Evolutionary conservation across 2,329 filamentous ascomycete species (phyloP).

Genomic region (Mycosphaerelloides madeirae): DNA sequence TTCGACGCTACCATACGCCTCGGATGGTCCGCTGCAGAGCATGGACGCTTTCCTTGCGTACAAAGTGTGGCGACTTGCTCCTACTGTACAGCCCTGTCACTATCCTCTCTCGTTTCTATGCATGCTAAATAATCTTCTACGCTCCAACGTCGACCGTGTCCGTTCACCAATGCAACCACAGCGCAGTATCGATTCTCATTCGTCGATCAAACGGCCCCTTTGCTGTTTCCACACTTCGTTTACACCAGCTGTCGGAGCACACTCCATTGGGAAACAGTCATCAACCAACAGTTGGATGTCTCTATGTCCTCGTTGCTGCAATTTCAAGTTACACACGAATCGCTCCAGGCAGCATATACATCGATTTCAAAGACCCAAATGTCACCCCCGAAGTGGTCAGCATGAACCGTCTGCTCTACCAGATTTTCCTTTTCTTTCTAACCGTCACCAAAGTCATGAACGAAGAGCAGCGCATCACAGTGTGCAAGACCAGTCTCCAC

Average conservation of each 20-base stretch:
- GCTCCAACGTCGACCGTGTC: too few species aligned
- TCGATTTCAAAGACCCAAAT: slow-evolving; percentile 3
- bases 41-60: not conserved
- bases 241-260: not conserved
- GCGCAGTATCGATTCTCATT: not conserved
- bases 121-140: slow-evolving; percentile 1
- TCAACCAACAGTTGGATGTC: not conserved
- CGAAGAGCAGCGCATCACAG: slow-evolving; percentile 27
- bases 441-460: slow-evolving; percentile 18
- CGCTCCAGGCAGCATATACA: not conserved
- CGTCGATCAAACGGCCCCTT: slow-evolving; percentile 1
- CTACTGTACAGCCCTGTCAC: not conserved
- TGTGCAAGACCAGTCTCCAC: slow-evolving; percentile 29
- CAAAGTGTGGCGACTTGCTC: slow-evolving; percentile 1
- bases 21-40: slow-evolving; percentile 3
- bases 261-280: not conserved
- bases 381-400: slow-evolving; percentile 10
- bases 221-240: slow-evolving; percentile 2
- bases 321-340: slow-evolving; percentile 1
- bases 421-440: slow-evolving; percentile 15
- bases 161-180: too few species aligned
- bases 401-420: slow-evolving; percentile 8
- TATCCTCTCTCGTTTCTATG: not conserved
- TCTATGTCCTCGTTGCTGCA: slow-evolving; percentile 1
- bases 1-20: not conserved